phyloP scores from a whole-genome alignment of 1,284 basidiomycete genomes.

The Agaricales sp. region DNA sequence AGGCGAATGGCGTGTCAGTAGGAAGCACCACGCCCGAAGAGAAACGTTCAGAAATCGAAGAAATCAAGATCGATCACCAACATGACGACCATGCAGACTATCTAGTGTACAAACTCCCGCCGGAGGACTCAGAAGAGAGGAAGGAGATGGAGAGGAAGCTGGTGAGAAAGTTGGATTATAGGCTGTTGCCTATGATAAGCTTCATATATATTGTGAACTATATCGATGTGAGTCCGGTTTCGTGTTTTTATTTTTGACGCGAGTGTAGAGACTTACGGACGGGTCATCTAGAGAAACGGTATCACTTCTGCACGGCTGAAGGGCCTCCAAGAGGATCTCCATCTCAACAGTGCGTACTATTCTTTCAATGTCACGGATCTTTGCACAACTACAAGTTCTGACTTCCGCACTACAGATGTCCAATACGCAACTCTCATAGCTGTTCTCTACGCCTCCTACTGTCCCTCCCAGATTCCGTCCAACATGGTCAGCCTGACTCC shows the following conservation, averaged over 20 bases:
- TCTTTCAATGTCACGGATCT: no score
- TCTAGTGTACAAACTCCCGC: background rate
- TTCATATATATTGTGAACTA: constrained; percentile 62
- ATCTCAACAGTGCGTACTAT: constrained; percentile 30
- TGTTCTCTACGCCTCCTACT: constrained; percentile 49
- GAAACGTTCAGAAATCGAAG: no score
- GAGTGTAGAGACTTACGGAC: background rate
- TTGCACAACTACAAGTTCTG: background rate
- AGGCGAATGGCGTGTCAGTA: no score
- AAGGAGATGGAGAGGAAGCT: constrained; percentile 27
- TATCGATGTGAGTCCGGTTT: constrained; percentile 32
- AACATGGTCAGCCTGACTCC: constrained; percentile 40
- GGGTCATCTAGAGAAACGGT: constrained; percentile 39
- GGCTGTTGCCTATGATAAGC: constrained; percentile 50
- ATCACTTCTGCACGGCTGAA: constrained; percentile 50
- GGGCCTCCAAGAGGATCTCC: constrained; percentile 48
- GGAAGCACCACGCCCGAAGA: no score
- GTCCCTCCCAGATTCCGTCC: constrained; percentile 53
- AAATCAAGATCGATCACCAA: no score
- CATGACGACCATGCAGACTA: no score
- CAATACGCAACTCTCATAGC: constrained; percentile 51
- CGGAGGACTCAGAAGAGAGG: background rate
- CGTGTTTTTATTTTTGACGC: background rate
- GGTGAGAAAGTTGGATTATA: constrained; percentile 44
- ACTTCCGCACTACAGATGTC: constrained; percentile 30